Conservation (phyloP, 768 basidiomycete species). For the Leccinum ochraceum region DNA sequence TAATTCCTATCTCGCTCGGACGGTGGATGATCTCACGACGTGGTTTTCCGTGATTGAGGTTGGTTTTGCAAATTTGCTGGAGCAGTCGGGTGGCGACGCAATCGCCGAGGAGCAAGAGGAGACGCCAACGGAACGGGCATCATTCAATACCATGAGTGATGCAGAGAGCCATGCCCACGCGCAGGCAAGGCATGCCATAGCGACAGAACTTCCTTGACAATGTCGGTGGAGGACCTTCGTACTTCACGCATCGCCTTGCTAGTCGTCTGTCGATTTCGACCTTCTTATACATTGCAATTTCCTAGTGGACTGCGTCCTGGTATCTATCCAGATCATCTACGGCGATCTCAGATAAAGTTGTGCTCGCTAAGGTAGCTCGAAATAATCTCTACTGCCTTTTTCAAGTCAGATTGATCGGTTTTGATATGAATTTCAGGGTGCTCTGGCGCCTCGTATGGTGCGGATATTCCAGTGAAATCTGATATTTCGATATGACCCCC, state of each 20-base stretch:
- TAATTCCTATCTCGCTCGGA: conserved; percentile 67
- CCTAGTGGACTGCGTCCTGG: conserved; percentile 11
- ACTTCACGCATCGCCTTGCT: conserved; percentile 15
- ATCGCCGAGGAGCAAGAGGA: conserved; percentile 70
- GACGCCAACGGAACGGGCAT: conserved; percentile 25
- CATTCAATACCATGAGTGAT: conserved; percentile 10
- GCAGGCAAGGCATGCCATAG: conserved; percentile 12
- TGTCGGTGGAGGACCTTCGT: background rate
- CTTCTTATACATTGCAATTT: conserved; percentile 13
- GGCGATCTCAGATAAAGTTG: conserved; percentile 47
- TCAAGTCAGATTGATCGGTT: conserved; percentile 79
- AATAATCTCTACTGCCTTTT: conserved; percentile 76
- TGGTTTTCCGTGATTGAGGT: conserved; percentile 77
- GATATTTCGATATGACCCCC: conserved; percentile 12
- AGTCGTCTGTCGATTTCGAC: conserved; percentile 21
- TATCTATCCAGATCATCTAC: conserved; percentile 22
- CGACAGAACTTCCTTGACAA: conserved; percentile 24
- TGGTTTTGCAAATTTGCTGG: conserved; percentile 70
- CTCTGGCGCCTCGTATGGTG: conserved; percentile 91
- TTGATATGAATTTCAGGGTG: conserved; percentile 89
- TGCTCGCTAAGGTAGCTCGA: conserved; percentile 74
- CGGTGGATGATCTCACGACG: conserved; percentile 70
- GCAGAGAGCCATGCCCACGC: conserved; percentile 10
- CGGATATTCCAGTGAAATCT: conserved; percentile 99
- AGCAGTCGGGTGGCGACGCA: conserved; percentile 47